phyloP scores from a whole-genome alignment of 116 monocot genomes.

The Phalaenopsis hybrid region DNA sequence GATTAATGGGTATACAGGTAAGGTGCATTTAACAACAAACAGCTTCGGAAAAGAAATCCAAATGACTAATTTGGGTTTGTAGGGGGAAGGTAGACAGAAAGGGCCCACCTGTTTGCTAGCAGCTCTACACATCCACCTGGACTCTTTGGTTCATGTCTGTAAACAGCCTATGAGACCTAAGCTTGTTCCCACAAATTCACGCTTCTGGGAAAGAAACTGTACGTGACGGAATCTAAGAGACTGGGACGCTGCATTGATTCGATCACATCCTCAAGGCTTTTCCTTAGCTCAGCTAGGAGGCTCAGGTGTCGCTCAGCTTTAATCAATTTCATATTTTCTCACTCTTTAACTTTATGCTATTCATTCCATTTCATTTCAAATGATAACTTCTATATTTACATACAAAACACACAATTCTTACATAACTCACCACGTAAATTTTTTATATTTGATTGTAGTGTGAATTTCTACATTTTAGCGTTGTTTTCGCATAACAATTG shows the following conservation, averaged over 20 bases:
- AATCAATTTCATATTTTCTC: too few species aligned
- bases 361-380: too few species aligned
- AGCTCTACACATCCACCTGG: neutral
- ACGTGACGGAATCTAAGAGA: neutral
- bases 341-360: too few species aligned
- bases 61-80: neutral
- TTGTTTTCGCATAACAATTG: too few species aligned
- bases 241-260: neutral
- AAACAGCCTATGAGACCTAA: neutral
- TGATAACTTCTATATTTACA: too few species aligned
- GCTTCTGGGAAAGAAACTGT: neutral
- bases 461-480: too few species aligned
- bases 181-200: neutral
- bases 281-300: too few species aligned
- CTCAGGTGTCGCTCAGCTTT: too few species aligned
- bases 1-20: neutral
- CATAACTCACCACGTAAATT: too few species aligned
- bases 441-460: too few species aligned
- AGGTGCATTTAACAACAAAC: neutral
- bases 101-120: neutral
- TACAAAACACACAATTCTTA: too few species aligned
- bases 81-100: neutral
- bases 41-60: neutral
- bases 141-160: neutral
- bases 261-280: too few species aligned